Evolutionary conservation across 2,329 filamentous ascomycete genomes (phyloP), one percentile per base, ranked within the genome.

Genomic region (Phialocephala subalpina): DNA sequence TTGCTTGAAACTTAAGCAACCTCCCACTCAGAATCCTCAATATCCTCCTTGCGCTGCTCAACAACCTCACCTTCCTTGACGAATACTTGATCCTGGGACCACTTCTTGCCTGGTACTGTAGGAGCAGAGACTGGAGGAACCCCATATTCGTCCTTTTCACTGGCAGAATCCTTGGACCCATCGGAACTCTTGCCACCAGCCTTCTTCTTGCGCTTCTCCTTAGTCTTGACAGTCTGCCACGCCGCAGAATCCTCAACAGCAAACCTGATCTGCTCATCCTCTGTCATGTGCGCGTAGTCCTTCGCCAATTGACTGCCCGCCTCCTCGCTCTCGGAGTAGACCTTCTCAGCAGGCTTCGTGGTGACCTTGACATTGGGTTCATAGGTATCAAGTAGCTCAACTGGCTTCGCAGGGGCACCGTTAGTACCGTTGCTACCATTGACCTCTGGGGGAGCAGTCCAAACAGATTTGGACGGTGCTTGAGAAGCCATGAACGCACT

Each of bases 241-340:
- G 22, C 49, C 52, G 82, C 80, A 70, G 87, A 83, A 57, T 84
- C 79, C 33, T 84, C 80, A 22, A 79, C 79, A 63, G 87, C 80
- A 75, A 85, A 79, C 78, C 88, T 82, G 70, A 89, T 80, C 78
- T 89, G 87, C 77, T 89, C 85, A 76, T 90, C 87, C 76, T 89
- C 86, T 0, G 87, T 88, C 2, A 85, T 85, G 1, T 87, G 45
- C 6, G 66, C 58, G 42, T 67, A 60, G 53, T 68, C 63, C 58
- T 68, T 57, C 67, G 66, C 71, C 62, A 73, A 49, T 60, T 70
- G 47, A 57, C 66, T 71, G n/a, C 70, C 67, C 25, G 33, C 49
- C 14, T 65, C 52, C 49, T 74, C 65, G 29, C 71, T 71, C 40
- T 71, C 70, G 0, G 72, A 73, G 16, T 69, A 67, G 20, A 67